Base-by-base conservation (phyloP, 495 filamentous ascomycete genomes). In the Ramalina intermedia region DNA sequence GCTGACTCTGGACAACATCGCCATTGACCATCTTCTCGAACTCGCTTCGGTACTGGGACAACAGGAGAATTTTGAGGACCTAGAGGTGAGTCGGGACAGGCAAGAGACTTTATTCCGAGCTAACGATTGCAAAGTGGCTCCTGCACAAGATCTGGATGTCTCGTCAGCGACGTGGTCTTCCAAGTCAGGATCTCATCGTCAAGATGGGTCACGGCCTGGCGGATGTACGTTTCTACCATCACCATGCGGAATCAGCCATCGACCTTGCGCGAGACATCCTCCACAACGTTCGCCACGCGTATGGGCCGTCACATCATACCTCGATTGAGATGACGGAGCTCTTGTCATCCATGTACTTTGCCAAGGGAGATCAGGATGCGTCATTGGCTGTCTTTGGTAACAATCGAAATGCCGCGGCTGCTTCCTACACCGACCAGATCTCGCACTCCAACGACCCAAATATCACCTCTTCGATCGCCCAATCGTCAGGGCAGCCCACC, bases 131-230 rank as follows among this genome's bases (percentile, higher is more conserved):
- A 4, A 46, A 73, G 69, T 45, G 49, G 4, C 66, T 79, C 20
- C 70, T 80, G 3, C 68, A 66, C 36, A 63, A 67, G 13, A 75
- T 80, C 40, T 80, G 76, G 76, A 66, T 66, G n/a, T 78, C 75
- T 1, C 69, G 76, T 16, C 67, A 79, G 48, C 66, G 71, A 17
- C 74, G 76, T 43, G 69, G 70, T 53, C 69, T 62, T 37, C 77
- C 75, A 73, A 64, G 66, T 1, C 62, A 68, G 4, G 63, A 64
- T 3, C 63, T 67, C 1, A 70, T 80, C 13, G 66, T 78, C 7
- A 66, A 62, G 57, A 70, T 79, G 26, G 75, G 76, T 4, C 63
- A 67, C 7, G 65, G 74, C 7, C 66, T 78, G n/a, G 70, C 78
- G n/a, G 70, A 78, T 55, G 72, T 71, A 0, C 70, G 72, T 42